phyloP scores from a whole-genome alignment of 441 rosid genomes.

The Brassica balearica region DNA sequence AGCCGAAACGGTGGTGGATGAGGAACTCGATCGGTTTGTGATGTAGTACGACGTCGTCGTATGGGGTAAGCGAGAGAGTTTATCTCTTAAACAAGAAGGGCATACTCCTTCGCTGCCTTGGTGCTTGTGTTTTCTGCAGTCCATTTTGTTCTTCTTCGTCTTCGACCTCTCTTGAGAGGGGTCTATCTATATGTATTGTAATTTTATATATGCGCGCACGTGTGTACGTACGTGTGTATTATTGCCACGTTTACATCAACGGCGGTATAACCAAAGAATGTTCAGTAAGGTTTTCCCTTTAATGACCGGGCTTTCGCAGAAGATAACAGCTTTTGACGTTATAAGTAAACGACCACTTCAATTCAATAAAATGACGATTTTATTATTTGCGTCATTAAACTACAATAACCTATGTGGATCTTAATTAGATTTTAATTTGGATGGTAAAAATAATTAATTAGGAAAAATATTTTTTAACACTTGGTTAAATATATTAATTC shows the following conservation, averaged over 20 bases:
- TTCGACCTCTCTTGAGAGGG: not conserved
- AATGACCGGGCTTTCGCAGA: slow-evolving; percentile 29
- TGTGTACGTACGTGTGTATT: slow-evolving; percentile 15
- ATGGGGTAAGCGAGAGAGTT: slow-evolving; percentile 48
- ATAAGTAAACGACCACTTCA: too few species aligned
- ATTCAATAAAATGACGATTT: too few species aligned
- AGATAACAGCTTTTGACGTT: slow-evolving; percentile 22
- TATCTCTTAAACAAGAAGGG: slow-evolving; percentile 72
- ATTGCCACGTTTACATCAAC: slow-evolving; percentile 34
- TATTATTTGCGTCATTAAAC: too few species aligned
- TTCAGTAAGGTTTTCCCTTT: slow-evolving; percentile 16
- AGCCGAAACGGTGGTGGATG: slow-evolving; percentile 31
- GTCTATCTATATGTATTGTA: not conserved
- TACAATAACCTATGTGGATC: too few species aligned
- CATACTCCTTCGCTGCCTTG: slow-evolving; percentile 68
- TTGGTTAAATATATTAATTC: too few species aligned
- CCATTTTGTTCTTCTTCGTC: slow-evolving; percentile 33
- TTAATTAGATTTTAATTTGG: too few species aligned
- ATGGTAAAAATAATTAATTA: too few species aligned
- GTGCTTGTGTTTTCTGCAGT: slow-evolving; percentile 62
- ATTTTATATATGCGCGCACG: not conserved
- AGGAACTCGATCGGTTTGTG: slow-evolving; percentile 27
- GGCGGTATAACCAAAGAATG: slow-evolving; percentile 36
- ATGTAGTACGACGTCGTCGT: slow-evolving; percentile 26
- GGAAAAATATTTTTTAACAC: too few species aligned